Evolutionary conservation across 2,329 filamentous ascomycete genomes (phyloP).

Genomic region (Aureobasidium sp.): DNA sequence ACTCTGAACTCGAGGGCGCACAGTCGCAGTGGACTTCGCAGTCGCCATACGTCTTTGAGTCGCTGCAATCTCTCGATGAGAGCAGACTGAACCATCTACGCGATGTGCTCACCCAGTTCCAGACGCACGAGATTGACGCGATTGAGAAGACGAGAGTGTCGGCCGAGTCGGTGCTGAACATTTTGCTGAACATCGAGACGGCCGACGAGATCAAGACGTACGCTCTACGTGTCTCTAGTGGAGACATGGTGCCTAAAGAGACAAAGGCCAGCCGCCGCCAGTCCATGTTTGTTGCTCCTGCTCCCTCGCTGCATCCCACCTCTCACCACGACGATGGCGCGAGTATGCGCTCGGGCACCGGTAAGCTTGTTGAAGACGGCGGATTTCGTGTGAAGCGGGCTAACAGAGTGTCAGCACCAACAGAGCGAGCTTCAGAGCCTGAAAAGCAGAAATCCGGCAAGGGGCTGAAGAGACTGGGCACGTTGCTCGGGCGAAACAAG

Average conservation of each 20-base stretch:
- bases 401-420: slow-evolving; percentile 24
- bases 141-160: slow-evolving; percentile 68
- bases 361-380: slow-evolving; percentile 27
- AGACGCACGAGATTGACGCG: slow-evolving; percentile 86
- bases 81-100: slow-evolving; percentile 80
- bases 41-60: slow-evolving; percentile 90
- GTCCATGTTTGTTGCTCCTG: slow-evolving; percentile 17
- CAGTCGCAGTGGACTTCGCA: slow-evolving; percentile 86
- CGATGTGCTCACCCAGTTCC: slow-evolving; percentile 83
- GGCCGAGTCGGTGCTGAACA: slow-evolving; percentile 72
- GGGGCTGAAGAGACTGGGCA: slow-evolving; percentile 52
- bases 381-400: slow-evolving; percentile 35
- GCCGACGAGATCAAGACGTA: slow-evolving; percentile 79
- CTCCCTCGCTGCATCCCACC: slow-evolving; percentile 24
- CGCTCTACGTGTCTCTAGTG: slow-evolving; percentile 36
- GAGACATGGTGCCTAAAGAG: not conserved
- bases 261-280: slow-evolving; percentile 1
- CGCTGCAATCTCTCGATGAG: slow-evolving; percentile 85
- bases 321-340: slow-evolving; percentile 45
- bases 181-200: slow-evolving; percentile 79
- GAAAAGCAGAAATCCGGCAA: slow-evolving; percentile 37
- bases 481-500: slow-evolving; percentile 53
- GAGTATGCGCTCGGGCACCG: slow-evolving; percentile 48
- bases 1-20: slow-evolving; percentile 67
- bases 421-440: slow-evolving; percentile 23